Percentiles rank a stretch among this genome's conserved stretches.
phyloP scores from a whole-genome alignment of 2,329 filamentous ascomycete species.

The Ascochyta pisi region DNA sequence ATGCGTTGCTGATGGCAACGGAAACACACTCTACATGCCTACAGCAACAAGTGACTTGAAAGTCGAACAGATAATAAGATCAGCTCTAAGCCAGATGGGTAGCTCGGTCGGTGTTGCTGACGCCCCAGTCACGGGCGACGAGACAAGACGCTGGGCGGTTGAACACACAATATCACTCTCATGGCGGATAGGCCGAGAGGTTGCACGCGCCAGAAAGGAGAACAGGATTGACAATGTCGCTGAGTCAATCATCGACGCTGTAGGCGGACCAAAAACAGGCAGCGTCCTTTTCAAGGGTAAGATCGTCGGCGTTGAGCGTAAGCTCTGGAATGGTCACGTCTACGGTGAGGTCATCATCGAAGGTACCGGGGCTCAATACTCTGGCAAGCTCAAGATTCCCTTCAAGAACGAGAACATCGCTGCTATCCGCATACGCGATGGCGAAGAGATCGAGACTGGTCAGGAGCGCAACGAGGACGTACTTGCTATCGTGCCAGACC shows the following conservation, averaged over 20 bases:
- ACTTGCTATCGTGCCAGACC: conserved; percentile 58
- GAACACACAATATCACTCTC: conserved; percentile 49
- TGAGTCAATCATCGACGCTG: conserved; percentile 51
- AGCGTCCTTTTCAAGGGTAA: conserved; percentile 55
- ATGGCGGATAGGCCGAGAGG: conserved; percentile 50
- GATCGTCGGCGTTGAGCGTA: conserved; percentile 54
- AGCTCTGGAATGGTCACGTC: conserved; percentile 51
- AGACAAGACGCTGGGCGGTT: conserved; percentile 48
- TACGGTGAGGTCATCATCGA: conserved; percentile 53
- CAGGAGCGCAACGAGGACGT: conserved; percentile 50
- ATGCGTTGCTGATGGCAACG: conserved; percentile 51
- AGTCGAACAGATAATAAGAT: conserved; percentile 48
- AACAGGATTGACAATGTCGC: conserved; percentile 48
- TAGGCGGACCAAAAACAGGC: conserved; percentile 48
- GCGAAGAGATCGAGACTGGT: conserved; percentile 30
- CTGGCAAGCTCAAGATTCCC: conserved; percentile 66
- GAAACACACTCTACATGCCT: conserved; percentile 51
- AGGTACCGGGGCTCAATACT: conserved; percentile 31
- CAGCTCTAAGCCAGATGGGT: conserved; percentile 47
- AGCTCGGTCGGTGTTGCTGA: conserved; percentile 47
- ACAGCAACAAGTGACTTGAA: conserved; percentile 48
- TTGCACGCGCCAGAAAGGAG: conserved; percentile 43
- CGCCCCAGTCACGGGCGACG: conserved; percentile 47
- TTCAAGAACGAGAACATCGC: conserved; percentile 79
- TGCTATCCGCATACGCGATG: conserved; percentile 51